Evolutionary conservation across 2,329 filamentous ascomycete species (phyloP).

Genomic region (Diplodia seriata): DNA sequence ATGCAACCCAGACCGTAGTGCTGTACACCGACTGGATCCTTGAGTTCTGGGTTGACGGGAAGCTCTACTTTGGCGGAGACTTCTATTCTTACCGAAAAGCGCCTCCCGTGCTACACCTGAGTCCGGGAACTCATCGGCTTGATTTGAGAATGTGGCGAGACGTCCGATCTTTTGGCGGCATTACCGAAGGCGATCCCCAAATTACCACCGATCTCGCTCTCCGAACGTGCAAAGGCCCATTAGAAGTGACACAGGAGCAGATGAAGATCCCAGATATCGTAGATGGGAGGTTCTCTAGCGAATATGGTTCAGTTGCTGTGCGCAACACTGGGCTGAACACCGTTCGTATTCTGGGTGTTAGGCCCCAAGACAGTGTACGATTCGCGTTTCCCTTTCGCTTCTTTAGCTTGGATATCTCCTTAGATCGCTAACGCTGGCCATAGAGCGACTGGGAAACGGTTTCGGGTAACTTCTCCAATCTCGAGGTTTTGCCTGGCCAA

Average conservation of each 20-base stretch:
- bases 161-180: conserved; percentile 63
- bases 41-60: conserved; percentile 61
- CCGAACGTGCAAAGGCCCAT: conserved; percentile 35
- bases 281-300: conserved; percentile 54
- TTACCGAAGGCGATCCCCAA: conserved; percentile 51
- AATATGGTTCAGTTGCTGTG: conserved; percentile 57
- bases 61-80: conserved; percentile 64
- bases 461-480: not conserved
- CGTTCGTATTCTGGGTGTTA: conserved; percentile 46
- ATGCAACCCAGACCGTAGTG: conserved; percentile 46
- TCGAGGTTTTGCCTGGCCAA: conserved; percentile 45
- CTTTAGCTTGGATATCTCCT: not conserved
- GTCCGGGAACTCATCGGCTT: conserved; percentile 58
- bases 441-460: conserved; percentile 1
- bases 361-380: conserved; percentile 32
- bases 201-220: conserved; percentile 48
- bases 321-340: conserved; percentile 53
- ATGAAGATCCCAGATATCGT: conserved; percentile 61
- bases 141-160: conserved; percentile 63
- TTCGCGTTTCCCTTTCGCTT: no score
- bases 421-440: not conserved
- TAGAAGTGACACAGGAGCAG: conserved; percentile 45
- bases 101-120: conserved; percentile 58
- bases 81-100: conserved; percentile 60
- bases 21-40: conserved; percentile 58